These are phyloP conservation scores for Pythium rhizo-oryzae DNA, from an alignment of 352 stramenopile species.

Conservation along the genomic window DNA sequence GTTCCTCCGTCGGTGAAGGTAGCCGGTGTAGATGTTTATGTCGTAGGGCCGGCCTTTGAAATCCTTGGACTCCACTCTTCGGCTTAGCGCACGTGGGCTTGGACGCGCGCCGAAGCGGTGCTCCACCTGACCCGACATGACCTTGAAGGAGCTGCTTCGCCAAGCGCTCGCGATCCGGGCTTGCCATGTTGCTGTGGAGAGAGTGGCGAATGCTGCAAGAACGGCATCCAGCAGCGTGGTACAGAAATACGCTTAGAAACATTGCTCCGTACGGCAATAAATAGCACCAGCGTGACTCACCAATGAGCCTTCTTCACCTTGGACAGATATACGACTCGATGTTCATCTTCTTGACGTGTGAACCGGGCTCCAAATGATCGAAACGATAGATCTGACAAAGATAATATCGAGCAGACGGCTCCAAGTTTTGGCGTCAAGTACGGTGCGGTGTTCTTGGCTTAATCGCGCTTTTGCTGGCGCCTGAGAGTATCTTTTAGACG, in stretches of 20 bases:
- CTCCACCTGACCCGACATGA: constrained; percentile 17
- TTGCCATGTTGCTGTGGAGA: constrained; percentile 36
- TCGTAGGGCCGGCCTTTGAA: constrained; percentile 33
- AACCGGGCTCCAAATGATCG: no score
- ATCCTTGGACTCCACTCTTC: not conserved
- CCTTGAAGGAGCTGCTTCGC: constrained; percentile 48
- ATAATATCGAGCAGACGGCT: no score
- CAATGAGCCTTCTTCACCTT: no score
- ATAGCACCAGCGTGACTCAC: not conserved
- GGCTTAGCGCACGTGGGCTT: constrained; percentile 22
- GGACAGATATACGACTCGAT: no score
- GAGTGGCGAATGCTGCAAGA: not conserved
- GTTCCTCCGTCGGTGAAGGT: constrained; percentile 45
- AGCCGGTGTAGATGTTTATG: constrained; percentile 35
- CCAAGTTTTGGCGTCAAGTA: no score
- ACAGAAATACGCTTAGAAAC: not conserved
- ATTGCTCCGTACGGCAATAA: not conserved
- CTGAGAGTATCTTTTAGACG: constrained; percentile 65
- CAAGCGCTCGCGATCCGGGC: constrained; percentile 45
- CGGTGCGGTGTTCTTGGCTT: no score
- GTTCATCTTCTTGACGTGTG: no score
- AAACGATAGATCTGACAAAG: no score
- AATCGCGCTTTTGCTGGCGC: constrained; percentile 20
- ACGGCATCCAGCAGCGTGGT: not conserved
- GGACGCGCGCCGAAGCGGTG: constrained; percentile 1